Evolutionary conservation across 257 asterid genomes (phyloP).

Genomic region (Solanum sitiens): DNA sequence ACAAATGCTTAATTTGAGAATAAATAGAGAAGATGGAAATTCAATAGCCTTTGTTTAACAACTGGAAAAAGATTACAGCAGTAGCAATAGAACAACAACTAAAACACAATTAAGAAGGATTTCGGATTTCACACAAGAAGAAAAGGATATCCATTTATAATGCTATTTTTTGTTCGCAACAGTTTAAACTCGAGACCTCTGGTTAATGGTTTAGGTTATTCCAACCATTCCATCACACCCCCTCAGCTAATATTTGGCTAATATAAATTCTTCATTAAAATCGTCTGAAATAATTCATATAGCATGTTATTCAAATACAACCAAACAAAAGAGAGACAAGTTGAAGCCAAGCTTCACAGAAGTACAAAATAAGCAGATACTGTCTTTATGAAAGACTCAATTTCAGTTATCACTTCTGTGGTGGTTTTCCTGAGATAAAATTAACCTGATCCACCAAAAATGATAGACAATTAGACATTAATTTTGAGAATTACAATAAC

Average conservation of each 20-base stretch:
- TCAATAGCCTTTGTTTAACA: too few species aligned
- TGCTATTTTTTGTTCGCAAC: background rate
- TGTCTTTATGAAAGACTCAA: background rate
- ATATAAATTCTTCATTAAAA: too few species aligned
- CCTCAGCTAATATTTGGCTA: background rate
- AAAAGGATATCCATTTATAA: background rate
- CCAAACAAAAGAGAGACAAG: background rate
- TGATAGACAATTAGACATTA: background rate
- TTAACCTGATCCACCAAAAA: conserved; percentile 26
- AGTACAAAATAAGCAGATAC: background rate
- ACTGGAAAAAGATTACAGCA: too few species aligned
- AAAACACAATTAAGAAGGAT: background rate
- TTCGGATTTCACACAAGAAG: background rate
- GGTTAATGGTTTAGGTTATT: background rate
- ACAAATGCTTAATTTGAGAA: too few species aligned
- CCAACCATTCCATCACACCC: background rate
- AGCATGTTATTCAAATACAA: background rate
- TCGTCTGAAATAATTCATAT: background rate
- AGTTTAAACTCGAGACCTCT: too few species aligned
- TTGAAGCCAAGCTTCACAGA: background rate
- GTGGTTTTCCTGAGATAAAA: conserved; percentile 52
- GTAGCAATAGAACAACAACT: too few species aligned
- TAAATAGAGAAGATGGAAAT: too few species aligned
- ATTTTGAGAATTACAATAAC: background rate
- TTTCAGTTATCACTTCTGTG: conserved; percentile 32